These are phyloP conservation scores for Hemerocallis citrina DNA, from an alignment of 106 monocot species.

Conservation along the genomic window DNA sequence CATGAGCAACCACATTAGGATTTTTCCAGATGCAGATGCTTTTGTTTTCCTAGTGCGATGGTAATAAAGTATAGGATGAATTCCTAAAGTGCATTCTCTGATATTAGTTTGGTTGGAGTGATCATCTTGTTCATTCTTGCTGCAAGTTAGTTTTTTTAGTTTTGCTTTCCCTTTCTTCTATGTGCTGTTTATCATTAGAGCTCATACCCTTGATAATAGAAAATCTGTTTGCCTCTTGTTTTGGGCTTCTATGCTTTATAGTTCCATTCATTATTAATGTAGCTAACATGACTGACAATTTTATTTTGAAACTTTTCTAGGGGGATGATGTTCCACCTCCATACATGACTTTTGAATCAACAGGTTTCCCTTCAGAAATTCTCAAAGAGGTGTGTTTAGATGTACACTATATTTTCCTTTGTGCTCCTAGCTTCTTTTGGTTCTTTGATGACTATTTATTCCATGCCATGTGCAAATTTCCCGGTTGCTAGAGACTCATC, in stretches of 20 bases:
- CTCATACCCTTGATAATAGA: neutral
- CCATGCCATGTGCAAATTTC: neutral
- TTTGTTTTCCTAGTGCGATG: neutral
- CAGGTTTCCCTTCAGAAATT: conserved; percentile 67
- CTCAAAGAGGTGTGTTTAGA: conserved; percentile 59
- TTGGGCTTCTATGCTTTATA: neutral
- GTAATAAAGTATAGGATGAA: neutral
- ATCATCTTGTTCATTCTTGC: neutral
- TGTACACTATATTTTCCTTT: neutral
- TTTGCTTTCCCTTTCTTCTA: neutral
- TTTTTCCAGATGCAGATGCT: too few species aligned
- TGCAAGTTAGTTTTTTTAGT: neutral
- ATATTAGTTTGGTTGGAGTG: neutral
- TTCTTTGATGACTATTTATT: neutral
- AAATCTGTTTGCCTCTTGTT: neutral
- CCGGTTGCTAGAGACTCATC: conserved; percentile 11
- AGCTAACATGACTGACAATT: neutral
- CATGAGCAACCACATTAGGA: too few species aligned
- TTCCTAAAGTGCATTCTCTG: neutral
- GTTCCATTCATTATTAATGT: neutral
- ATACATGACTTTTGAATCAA: conserved; percentile 58
- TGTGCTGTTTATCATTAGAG: neutral
- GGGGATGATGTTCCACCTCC: conserved; percentile 74
- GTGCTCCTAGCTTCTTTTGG: neutral
- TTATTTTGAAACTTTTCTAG: conserved; percentile 17